Base-by-base conservation (phyloP, 2,329 filamentous ascomycete genomes). In the Colletotrichum trifolii region DNA sequence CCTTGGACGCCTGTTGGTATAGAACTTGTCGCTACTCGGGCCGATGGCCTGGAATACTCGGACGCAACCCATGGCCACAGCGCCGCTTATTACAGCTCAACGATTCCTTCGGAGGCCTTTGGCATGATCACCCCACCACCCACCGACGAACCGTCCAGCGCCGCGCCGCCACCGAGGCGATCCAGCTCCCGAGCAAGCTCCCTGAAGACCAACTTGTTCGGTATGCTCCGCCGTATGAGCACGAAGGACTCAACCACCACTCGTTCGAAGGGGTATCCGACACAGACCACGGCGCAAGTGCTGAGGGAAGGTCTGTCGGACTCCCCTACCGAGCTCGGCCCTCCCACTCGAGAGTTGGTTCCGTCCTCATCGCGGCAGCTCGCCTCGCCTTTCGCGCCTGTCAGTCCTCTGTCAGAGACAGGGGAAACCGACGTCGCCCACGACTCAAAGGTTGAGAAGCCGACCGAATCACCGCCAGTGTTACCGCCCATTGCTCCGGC, bases 11-110 rank as follows among this genome's bases (percentile, higher is more conserved):
- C 67, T 15, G 57, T 40, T 4, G 58, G 57, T 13, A 53, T 69
- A 25, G 65, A 69, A 40, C 61, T 69, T 40, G 49, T 64, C 38
- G 47, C 62, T 35, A 67, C 66, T 17, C 66, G 68, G 9, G 64
- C 66, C 54, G 66, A 69, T 39, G 67, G 67, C 39, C 56, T 67
- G 63, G 66, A 67, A 8, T 68, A 67, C 33, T 57, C 54, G 42
- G 66, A 69, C 38, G 63, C 64, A n/a, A 67, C 60, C 13, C 59
- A 43, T 10, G 68, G 68, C 7, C 66, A 69, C 43, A 81, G 73
- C 56, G 77, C 77, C 47, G 78, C 80, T 62, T 81, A 81, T 64
- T 81, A 81, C 68, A 78, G 77, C 53, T 74, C 76, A 11, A 75
- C 75, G 3, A 75, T 81, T 48, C 78, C 79, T 2, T 79, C 77